Conservation (phyloP, 2,329 filamentous ascomycete species). For the Monosporascus sp. region DNA sequence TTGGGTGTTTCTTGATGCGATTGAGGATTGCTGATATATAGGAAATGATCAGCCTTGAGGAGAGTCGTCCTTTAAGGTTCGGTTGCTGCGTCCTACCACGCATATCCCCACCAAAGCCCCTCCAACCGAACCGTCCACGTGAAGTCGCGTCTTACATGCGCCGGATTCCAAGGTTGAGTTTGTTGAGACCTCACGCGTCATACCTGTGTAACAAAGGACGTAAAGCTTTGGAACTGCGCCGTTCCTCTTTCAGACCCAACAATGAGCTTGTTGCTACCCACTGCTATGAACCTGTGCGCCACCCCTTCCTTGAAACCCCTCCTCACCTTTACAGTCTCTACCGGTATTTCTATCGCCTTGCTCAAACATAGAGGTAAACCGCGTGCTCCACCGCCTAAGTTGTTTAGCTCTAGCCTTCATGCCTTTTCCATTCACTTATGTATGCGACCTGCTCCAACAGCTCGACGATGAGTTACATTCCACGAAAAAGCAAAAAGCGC, state of each 20-base stretch:
- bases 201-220: too few relatives aligned
- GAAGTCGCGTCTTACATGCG: too few relatives aligned
- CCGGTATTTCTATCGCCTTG: background rate
- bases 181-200: too few relatives aligned
- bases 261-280: background rate
- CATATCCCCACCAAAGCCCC: too few relatives aligned
- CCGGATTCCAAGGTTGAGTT: too few relatives aligned
- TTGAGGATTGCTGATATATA: too few relatives aligned
- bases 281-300: background rate
- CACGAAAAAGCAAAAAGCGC: conserved; percentile 23
- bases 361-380: background rate
- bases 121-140: too few relatives aligned
- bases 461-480: conserved; percentile 47
- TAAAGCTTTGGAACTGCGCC: background rate
- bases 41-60: too few relatives aligned
- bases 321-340: background rate
- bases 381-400: background rate
- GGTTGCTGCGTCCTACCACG: too few relatives aligned
- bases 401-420: conserved; percentile 9
- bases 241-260: background rate
- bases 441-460: conserved; percentile 70
- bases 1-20: too few relatives aligned
- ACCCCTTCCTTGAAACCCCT: background rate
- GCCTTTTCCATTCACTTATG: conserved; percentile 62
- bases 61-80: too few relatives aligned